phyloP scores from a whole-genome alignment of 2,329 filamentous ascomycete genomes.

The Xylaria sp. region DNA sequence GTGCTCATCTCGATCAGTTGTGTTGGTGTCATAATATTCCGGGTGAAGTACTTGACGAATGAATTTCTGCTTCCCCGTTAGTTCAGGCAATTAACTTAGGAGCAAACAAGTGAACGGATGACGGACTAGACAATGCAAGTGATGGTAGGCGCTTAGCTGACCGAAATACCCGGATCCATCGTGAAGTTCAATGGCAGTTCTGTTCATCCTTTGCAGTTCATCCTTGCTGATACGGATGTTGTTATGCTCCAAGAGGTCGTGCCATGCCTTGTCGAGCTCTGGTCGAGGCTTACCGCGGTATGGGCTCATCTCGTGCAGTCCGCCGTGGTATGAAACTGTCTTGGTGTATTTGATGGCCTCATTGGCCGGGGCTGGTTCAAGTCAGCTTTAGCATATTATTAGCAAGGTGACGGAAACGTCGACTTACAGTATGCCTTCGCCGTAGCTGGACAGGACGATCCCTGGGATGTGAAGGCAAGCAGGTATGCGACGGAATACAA shows the following conservation, averaged over 20 bases:
- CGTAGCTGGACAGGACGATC: neutral
- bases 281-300: neutral
- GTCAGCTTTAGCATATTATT: neutral
- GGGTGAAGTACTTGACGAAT: constrained; percentile 1
- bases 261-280: constrained; percentile 4
- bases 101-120: neutral
- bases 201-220: neutral
- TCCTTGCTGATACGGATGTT: neutral
- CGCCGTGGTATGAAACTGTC: neutral
- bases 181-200: neutral
- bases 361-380: neutral
- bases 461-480: neutral
- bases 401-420: too few species aligned
- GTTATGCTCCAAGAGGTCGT: neutral
- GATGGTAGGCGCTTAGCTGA: constrained; percentile 1
- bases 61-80: neutral
- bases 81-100: neutral
- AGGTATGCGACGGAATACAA: neutral
- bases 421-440: constrained; percentile 1
- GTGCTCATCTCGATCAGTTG: neutral
- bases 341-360: neutral
- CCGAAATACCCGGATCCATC: neutral
- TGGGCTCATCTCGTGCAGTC: neutral
- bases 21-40: neutral
- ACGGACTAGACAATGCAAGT: neutral